Conservation (phyloP, 257 asterid species). For the Nicotiana benthamiana region DNA sequence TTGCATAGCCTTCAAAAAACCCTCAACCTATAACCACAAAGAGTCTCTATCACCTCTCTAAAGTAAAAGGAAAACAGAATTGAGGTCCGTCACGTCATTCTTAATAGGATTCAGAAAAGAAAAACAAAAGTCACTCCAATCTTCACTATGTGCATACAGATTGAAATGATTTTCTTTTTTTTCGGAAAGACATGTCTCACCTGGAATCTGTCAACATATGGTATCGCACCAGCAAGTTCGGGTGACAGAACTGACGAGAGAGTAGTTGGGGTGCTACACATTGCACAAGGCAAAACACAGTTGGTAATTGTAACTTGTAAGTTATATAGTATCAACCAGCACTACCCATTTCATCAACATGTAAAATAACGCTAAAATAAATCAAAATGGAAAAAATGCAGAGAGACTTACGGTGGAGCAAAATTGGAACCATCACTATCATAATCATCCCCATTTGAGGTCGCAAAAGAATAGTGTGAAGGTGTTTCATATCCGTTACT, state of each 20-base stretch:
- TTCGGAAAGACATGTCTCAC: conserved; percentile 24
- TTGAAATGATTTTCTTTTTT: background rate
- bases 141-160: background rate
- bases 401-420: conserved; percentile 66
- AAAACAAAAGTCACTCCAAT: background rate
- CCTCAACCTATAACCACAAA: conserved; percentile 60
- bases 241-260: conserved; percentile 79
- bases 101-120: background rate
- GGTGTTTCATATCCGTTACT: conserved; percentile 79
- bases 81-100: background rate
- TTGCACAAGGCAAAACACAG: conserved; percentile 9
- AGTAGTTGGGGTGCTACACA: conserved; percentile 74
- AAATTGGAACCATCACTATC: conserved; percentile 94
- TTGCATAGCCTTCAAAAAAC: conserved; percentile 91
- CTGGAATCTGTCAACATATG: conserved; percentile 89
- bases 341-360: background rate
- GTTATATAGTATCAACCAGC: conserved; percentile 7
- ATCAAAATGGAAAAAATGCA: background rate
- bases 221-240: conserved; percentile 87
- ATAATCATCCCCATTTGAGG: conserved; percentile 78
- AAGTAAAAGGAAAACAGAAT: background rate
- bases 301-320: background rate
- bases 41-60: background rate
- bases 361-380: background rate
- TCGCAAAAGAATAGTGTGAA: conserved; percentile 52